phyloP scores from a whole-genome alignment of 495 filamentous ascomycete genomes.

The Penicillium lividum region DNA sequence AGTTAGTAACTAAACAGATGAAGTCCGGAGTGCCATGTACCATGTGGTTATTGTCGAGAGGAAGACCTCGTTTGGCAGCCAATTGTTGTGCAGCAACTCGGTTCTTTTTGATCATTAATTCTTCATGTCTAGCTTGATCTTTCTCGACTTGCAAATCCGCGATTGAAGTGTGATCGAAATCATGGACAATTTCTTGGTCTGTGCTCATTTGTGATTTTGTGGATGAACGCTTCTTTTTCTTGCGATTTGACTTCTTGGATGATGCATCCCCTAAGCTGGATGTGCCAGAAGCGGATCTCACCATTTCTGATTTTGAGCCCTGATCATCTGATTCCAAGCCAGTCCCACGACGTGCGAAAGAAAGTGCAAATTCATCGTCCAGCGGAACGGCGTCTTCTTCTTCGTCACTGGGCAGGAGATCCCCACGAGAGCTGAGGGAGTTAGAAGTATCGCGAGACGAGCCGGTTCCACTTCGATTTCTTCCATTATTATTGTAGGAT shows the following conservation, averaged over 20 bases:
- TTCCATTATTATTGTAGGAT: slow-evolving; percentile 42
- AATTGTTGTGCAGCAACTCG: slow-evolving; percentile 70
- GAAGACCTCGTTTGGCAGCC: slow-evolving; percentile 69
- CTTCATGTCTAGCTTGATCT: slow-evolving; percentile 67
- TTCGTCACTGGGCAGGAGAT: slow-evolving; percentile 92
- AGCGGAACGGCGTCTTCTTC: slow-evolving; percentile 89
- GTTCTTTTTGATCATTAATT: slow-evolving; percentile 66
- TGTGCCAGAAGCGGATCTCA: slow-evolving; percentile 56
- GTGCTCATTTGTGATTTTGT: slow-evolving; percentile 28
- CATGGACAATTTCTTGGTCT: slow-evolving; percentile 27
- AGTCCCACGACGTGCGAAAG: slow-evolving; percentile 66
- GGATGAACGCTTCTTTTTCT: slow-evolving; percentile 32
- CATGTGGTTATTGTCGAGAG: slow-evolving; percentile 17
- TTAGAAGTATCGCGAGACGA: slow-evolving; percentile 84
- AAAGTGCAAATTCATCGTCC: slow-evolving; percentile 89
- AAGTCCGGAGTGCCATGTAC: not conserved
- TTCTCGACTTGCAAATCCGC: slow-evolving; percentile 79
- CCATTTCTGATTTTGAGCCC: slow-evolving; percentile 67
- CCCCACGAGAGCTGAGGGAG: slow-evolving; percentile 87
- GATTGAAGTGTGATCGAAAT: slow-evolving; percentile 54
- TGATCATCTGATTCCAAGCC: slow-evolving; percentile 65
- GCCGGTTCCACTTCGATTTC: slow-evolving; percentile 76
- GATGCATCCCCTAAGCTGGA: slow-evolving; percentile 56
- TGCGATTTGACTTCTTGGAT: slow-evolving; percentile 41
- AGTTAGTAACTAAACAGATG: slow-evolving; percentile 7